Conservation (phyloP, 148 eudicot species). For the Heliosperma pusillum region DNA sequence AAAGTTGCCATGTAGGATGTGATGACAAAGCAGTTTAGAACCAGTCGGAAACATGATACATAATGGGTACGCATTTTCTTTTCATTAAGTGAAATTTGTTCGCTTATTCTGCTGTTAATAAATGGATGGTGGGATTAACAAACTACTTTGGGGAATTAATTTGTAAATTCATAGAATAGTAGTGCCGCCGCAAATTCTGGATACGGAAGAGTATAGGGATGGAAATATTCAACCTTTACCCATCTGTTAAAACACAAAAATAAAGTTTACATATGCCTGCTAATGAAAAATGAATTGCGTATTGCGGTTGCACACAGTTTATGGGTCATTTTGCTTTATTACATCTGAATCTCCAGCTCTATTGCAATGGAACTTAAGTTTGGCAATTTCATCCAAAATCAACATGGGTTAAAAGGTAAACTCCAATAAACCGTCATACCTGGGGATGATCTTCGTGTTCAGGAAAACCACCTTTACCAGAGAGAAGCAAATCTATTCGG, state of each 20-base stretch:
- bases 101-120: not conserved
- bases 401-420: not conserved
- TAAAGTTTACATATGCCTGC: not conserved
- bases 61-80: not conserved
- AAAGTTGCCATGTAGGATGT: not conserved
- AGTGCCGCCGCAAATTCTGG: not conserved
- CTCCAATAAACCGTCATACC: constrained; percentile 40
- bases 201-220: not conserved
- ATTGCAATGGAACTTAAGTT: not conserved
- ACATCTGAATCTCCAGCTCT: not conserved
- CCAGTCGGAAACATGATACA: not conserved
- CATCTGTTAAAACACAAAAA: not conserved
- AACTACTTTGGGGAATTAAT: not conserved
- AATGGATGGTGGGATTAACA: not conserved
- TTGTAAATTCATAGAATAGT: not conserved
- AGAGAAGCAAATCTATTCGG: constrained; percentile 78
- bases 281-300: not conserved
- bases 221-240: not conserved
- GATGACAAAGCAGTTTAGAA: not conserved
- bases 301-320: not conserved
- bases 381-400: not conserved
- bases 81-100: not conserved
- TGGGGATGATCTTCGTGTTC: constrained; percentile 92
- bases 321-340: not conserved
- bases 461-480: constrained; percentile 77